A percentile compares a stretch with the other conserved stretches of the same genome.
These are phyloP conservation scores for Sisymbrium altissimum DNA, from an alignment of 345 rosid genomes.

Conservation along the genomic window DNA sequence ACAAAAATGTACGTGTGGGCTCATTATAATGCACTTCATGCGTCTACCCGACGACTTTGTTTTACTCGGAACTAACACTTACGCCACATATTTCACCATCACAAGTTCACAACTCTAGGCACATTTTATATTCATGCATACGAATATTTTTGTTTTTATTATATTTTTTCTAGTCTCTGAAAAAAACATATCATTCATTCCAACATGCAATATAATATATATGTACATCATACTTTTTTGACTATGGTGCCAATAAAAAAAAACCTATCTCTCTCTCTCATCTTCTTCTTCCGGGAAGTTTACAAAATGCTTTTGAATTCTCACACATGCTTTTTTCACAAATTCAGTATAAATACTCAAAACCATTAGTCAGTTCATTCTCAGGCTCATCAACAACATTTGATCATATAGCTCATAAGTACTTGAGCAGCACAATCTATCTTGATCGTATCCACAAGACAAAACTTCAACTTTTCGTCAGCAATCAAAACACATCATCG, in stretches of 20 bases:
- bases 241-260: constrained; percentile 14
- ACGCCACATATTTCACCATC: constrained; percentile 16
- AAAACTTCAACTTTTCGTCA: neutral
- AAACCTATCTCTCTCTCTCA: neutral
- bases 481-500: neutral
- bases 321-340: constrained; percentile 21
- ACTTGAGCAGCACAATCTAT: neutral
- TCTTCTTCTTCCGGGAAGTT: constrained; percentile 18
- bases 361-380: neutral
- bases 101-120: neutral
- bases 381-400: constrained; percentile 17
- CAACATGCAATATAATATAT: constrained; percentile 4
- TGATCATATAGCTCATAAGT: neutral
- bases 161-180: neutral
- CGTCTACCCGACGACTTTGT: constrained; percentile 17
- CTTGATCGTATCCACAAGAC: neutral
- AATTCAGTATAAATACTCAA: constrained; percentile 29
- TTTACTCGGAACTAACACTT: constrained; percentile 14
- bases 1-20: constrained; percentile 23
- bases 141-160: neutral
- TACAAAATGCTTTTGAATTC: constrained; percentile 33
- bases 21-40: constrained; percentile 7
- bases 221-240: constrained; percentile 18
- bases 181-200: neutral
- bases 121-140: neutral